These are phyloP conservation scores for Pulveroboletus sp. DNA, from an alignment of 768 basidiomycete species.

Conservation along the genomic window DNA sequence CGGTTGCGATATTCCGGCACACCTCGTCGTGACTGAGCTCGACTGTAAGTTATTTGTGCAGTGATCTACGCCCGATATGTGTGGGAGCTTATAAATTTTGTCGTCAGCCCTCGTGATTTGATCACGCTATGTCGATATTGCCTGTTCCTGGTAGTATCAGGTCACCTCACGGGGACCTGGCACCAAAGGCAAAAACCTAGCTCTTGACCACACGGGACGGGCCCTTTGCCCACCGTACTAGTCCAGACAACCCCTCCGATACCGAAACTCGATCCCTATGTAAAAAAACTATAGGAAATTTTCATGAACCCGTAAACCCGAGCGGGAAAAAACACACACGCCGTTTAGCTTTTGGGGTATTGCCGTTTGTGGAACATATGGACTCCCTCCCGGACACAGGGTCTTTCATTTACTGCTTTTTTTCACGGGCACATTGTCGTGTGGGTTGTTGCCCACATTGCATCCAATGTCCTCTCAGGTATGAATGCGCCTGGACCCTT, in stretches of 20 bases:
- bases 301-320: neutral
- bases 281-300: no score
- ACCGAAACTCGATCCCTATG: neutral
- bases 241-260: neutral
- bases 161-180: neutral
- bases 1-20: neutral
- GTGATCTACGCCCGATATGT: neutral
- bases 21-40: neutral
- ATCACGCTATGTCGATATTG: neutral
- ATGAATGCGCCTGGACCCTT: neutral
- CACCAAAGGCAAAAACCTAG: no score
- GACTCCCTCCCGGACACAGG: no score
- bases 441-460: neutral
- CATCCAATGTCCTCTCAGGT: neutral
- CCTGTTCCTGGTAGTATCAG: neutral
- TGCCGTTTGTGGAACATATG: no score
- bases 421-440: no score
- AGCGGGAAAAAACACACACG: neutral
- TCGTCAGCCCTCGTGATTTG: neutral
- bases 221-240: neutral
- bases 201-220: no score
- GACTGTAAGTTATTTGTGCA: neutral
- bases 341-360: no score
- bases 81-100: neutral
- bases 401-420: neutral